phyloP scores from a whole-genome alignment of 192 early-diverging fungal species.

The Coemansia sp. region DNA sequence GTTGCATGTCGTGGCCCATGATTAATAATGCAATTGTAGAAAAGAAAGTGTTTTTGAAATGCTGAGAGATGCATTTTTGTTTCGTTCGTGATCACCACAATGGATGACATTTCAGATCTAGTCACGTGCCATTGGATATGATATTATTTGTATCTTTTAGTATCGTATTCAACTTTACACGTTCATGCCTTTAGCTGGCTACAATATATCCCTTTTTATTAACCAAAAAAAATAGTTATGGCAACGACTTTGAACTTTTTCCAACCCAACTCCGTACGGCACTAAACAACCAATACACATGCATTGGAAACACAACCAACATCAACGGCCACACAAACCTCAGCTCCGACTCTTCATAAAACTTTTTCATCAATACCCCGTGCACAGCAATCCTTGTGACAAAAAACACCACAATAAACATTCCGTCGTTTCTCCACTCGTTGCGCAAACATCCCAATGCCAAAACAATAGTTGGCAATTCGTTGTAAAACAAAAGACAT shows the following conservation, averaged over 20 bases:
- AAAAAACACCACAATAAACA: slow-evolving; percentile 60
- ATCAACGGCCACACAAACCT: slow-evolving; percentile 34
- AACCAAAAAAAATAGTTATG: no score
- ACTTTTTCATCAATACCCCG: slow-evolving; percentile 35
- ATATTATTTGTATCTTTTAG: no score
- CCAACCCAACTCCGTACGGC: slow-evolving; percentile 2
- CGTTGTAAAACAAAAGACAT: slow-evolving; percentile 57
- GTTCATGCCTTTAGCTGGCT: no score
- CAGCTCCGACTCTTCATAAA: slow-evolving; percentile 27
- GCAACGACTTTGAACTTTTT: no score
- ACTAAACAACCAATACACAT: slow-evolving; percentile 58
- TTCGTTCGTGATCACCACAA: no score
- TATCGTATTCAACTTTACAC: no score
- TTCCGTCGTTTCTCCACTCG: slow-evolving; percentile 49
- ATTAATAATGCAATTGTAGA: no score
- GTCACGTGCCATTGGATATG: no score
- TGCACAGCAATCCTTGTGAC: slow-evolving; percentile 60
- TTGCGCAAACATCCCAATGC: slow-evolving; percentile 56
- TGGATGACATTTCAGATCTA: no score
- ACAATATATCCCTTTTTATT: no score
- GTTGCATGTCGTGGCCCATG: slow-evolving; percentile 19
- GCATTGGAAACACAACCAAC: slow-evolving; percentile 52
- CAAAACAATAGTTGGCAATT: slow-evolving; percentile 60
- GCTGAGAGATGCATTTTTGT: no score
- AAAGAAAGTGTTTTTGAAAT: no score